Evolutionary conservation across 768 basidiomycete species (phyloP).

Genomic region (Lentinus tigrinus): DNA sequence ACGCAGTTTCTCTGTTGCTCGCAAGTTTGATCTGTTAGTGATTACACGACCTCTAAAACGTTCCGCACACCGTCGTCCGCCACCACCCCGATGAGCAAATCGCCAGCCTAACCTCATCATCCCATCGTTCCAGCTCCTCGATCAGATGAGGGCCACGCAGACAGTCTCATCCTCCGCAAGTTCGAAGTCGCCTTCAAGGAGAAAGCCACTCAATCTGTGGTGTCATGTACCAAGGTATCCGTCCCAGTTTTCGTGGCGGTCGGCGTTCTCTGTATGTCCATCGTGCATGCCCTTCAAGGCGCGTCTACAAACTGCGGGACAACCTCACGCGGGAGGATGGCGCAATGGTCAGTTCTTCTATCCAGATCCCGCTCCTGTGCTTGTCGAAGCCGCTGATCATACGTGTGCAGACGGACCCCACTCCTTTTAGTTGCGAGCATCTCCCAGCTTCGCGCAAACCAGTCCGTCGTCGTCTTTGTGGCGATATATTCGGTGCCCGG

Average conservation of each 20-base stretch:
- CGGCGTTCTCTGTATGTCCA: constrained; percentile 80
- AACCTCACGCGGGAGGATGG: constrained; percentile 89
- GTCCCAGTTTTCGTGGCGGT: constrained; percentile 86
- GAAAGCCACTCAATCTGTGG: constrained; percentile 43
- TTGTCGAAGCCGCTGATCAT: background rate
- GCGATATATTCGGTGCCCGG: constrained; percentile 93
- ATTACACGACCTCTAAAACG: too few species aligned
- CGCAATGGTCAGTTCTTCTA: constrained; percentile 66
- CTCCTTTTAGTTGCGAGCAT: constrained; percentile 87
- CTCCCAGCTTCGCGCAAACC: constrained; percentile 67
- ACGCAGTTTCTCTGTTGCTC: too few species aligned
- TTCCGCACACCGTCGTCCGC: too few species aligned
- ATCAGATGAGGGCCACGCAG: too few species aligned
- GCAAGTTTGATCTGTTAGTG: too few species aligned
- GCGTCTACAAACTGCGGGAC: constrained; percentile 80
- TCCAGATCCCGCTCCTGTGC: background rate
- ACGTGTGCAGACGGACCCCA: constrained; percentile 77
- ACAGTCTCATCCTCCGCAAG: constrained; percentile 71
- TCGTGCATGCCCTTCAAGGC: too few species aligned
- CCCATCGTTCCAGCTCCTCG: too few species aligned
- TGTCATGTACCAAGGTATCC: constrained; percentile 75
- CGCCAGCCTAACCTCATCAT: too few species aligned
- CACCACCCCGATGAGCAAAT: too few species aligned
- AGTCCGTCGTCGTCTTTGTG: constrained; percentile 76
- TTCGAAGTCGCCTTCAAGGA: constrained; percentile 72